Conservation (phyloP, 257 asterid species). For the Solanum gandarillasii region DNA sequence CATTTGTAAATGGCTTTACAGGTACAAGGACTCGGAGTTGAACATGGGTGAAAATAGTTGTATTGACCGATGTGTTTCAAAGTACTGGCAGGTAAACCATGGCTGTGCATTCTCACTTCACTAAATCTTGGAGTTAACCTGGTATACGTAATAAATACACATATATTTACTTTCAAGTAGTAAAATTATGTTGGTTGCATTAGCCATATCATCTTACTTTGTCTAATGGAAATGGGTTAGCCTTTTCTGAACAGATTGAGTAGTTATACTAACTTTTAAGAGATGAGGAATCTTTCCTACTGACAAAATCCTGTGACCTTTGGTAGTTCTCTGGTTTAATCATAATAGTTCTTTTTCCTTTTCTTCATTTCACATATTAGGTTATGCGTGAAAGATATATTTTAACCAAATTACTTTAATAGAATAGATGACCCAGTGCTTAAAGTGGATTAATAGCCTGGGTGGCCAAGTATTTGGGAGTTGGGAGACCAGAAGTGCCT, state of each 20-base stretch:
- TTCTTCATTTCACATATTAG: not conserved
- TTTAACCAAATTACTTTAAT: not conserved
- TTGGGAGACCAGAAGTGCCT: not conserved
- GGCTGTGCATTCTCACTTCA: not conserved
- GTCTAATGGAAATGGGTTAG: not conserved
- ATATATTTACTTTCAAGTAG: not conserved
- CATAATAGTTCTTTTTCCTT: not conserved
- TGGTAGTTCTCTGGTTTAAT: not conserved
- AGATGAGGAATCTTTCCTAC: not conserved
- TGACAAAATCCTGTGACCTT: not conserved
- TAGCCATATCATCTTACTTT: not conserved
- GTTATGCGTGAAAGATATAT: not conserved
- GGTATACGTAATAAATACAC: not conserved
- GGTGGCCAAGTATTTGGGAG: not conserved
- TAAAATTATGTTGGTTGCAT: not conserved
- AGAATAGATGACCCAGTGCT: not conserved
- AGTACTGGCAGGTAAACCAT: conserved; percentile 61
- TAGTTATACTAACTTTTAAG: not conserved
- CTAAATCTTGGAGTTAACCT: not conserved
- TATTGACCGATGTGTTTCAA: conserved; percentile 85
- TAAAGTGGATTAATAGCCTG: not conserved
- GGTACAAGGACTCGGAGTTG: conserved; percentile 85
- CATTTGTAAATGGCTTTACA: not conserved
- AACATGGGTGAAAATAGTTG: conserved; percentile 91
- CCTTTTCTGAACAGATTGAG: not conserved